These are phyloP conservation scores for Corynascus novoguineensis DNA, from an alignment of 495 filamentous ascomycete species.

Conservation along the genomic window DNA sequence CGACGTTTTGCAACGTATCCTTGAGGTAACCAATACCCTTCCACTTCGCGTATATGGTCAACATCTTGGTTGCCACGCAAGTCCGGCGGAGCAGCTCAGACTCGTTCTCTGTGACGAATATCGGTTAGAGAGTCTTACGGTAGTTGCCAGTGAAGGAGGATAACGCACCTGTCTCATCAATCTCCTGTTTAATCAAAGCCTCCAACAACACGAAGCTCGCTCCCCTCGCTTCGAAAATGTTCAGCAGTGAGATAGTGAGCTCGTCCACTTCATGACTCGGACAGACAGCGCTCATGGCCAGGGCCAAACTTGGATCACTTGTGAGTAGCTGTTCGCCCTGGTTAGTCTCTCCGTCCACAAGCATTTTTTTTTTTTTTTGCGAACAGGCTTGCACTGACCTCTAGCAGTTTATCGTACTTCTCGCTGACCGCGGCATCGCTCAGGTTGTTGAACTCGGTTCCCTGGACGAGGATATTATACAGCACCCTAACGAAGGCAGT, in stretches of 20 bases:
- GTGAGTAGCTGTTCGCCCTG: constrained; percentile 45
- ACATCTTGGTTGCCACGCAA: constrained; percentile 63
- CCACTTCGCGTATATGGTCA: constrained; percentile 63
- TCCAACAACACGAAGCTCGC: constrained; percentile 55
- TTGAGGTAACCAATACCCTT: constrained; percentile 58
- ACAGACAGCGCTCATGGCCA: constrained; percentile 56
- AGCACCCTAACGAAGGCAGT: constrained; percentile 64
- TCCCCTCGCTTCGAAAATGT: constrained; percentile 61
- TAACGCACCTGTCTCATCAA: constrained; percentile 52
- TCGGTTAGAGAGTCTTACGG: background rate
- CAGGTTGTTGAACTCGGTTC: constrained; percentile 60
- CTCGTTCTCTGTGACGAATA: constrained; percentile 47
- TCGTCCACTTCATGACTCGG: constrained; percentile 62
- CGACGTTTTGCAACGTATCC: constrained; percentile 56
- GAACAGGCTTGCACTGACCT: constrained; percentile 41
- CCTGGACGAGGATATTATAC: constrained; percentile 61
- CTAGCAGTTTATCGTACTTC: constrained; percentile 57
- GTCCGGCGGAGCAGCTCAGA: constrained; percentile 57
- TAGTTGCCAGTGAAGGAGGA: background rate
- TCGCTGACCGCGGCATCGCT: constrained; percentile 59
- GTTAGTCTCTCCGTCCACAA: background rate
- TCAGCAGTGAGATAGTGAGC: constrained; percentile 56
- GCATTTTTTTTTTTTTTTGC: too few relatives aligned
- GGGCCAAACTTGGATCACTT: constrained; percentile 53
- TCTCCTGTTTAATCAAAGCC: constrained; percentile 59